phyloP scores from a whole-genome alignment of 345 rosid species.

The Bruguiera sexangula region DNA sequence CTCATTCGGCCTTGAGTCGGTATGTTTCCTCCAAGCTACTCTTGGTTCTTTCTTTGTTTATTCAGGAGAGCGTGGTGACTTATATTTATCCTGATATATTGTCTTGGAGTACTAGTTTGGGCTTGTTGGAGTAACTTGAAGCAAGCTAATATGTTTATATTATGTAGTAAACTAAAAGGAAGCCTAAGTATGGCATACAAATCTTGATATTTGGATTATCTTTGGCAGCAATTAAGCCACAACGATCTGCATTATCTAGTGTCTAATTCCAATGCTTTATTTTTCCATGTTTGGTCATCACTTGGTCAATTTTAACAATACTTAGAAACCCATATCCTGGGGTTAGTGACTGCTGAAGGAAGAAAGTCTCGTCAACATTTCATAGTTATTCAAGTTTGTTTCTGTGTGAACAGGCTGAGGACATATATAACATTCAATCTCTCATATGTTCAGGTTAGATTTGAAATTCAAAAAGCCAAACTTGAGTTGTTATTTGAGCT shows the following conservation, averaged over 20 bases:
- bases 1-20: conserved; percentile 91
- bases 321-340: no score
- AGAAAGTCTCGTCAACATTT: background rate
- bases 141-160: background rate
- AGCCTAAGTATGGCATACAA: no score
- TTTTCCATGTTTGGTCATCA: background rate
- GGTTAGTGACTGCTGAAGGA: background rate
- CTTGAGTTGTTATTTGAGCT: conserved; percentile 60
- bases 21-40: conserved; percentile 28
- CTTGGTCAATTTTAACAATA: no score
- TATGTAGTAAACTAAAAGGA: background rate
- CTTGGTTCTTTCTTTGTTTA: conserved; percentile 7
- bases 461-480: conserved; percentile 67
- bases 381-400: no score
- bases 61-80: background rate
- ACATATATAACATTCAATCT: background rate
- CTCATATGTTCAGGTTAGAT: conserved; percentile 58
- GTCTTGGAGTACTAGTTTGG: background rate
- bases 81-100: background rate
- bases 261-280: background rate
- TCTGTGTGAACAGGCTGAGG: background rate
- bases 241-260: background rate
- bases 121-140: background rate
- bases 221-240: background rate
- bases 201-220: background rate